Base-by-base conservation (phyloP, 805 yeast species). In the Teunomyces pallodes region DNA sequence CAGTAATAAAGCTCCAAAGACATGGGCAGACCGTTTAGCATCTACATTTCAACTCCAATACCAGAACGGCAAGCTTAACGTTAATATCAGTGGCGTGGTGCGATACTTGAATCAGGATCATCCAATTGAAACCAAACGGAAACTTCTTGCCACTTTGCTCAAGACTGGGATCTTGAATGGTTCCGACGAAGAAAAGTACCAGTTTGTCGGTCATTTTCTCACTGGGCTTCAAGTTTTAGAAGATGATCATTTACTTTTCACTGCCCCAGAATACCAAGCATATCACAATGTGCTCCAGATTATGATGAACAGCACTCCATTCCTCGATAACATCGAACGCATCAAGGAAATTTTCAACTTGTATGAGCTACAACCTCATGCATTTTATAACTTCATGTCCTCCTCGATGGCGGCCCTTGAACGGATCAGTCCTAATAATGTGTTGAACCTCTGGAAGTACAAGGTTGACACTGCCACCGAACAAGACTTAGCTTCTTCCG, bases 1-100 rank as follows among this genome's bases (percentile, higher is more conserved):
- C 4, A 45, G 29, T 24, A 32, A 24, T n/a, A 30, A 29, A 33
- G 40, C 20, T 17, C 36, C 26, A 0, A 43, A 45, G 10, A 42
- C 59, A 9, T 64, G 67, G 66, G 56, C 61, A 9, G 70, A 66
- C 43, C 46, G 47, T 2, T 51, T 62, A 27, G 60, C 58, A 43
- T 46, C 54, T 2, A 62, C 70, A 1, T 48, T 63, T 24, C 64
- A 61, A 48, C 53, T 66, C 24, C 42, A 54, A 12, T 27, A 54
- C 24, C 41, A 44, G 4, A 36, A 49, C 27, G 57, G 52, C 1
- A 36, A 32, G 6, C 10, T 54, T 5, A 35, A 17, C 9, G 47
- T 53, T 38, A 57, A 62, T 49, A 46, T 43, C 8, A 29, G 43
- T 3, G 38, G 40, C 1, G 50, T 66, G 3, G 28, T 45, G 9